A percentile compares a stretch with the other conserved stretches of the same genome.
phyloP scores from a whole-genome alignment of 257 asterid species.

The Vinca minor region DNA sequence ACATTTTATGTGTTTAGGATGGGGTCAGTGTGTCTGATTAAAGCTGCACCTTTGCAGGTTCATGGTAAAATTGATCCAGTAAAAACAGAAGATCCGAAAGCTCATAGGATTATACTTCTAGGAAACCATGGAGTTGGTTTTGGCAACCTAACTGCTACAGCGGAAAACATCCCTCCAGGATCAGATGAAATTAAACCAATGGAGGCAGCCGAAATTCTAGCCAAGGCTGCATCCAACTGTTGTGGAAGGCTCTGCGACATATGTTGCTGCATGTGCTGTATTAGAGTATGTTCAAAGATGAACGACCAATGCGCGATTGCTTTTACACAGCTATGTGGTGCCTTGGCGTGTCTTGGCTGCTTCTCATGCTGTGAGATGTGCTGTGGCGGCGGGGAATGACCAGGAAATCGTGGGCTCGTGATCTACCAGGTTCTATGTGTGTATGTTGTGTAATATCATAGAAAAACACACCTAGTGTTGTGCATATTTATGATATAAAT shows the following conservation, averaged over 20 bases:
- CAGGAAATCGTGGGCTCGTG: background rate
- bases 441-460: slow-evolving; percentile 7
- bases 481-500: background rate
- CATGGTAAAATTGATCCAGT: slow-evolving; percentile 27
- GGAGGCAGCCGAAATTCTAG: slow-evolving; percentile 55
- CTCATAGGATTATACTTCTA: slow-evolving; percentile 23
- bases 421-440: background rate
- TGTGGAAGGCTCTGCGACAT: slow-evolving; percentile 49
- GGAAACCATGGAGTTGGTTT: slow-evolving; percentile 49
- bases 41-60: slow-evolving; percentile 16
- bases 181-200: slow-evolving; percentile 21
- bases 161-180: slow-evolving; percentile 62
- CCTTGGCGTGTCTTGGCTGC: slow-evolving; percentile 74
- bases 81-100: slow-evolving; percentile 36
- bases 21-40: background rate
- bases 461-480: background rate
- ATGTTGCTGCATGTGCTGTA: slow-evolving; percentile 86
- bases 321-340: slow-evolving; percentile 55
- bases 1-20: background rate
- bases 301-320: slow-evolving; percentile 64
- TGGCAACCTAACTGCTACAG: slow-evolving; percentile 62
- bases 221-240: slow-evolving; percentile 54
- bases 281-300: slow-evolving; percentile 47
- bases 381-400: slow-evolving; percentile 48
- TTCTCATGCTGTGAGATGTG: slow-evolving; percentile 46